Percentiles rank a stretch among this genome's conserved stretches.
phyloP scores from a whole-genome alignment of 495 filamentous ascomycete genomes.

The Penicillium tannophilum region DNA sequence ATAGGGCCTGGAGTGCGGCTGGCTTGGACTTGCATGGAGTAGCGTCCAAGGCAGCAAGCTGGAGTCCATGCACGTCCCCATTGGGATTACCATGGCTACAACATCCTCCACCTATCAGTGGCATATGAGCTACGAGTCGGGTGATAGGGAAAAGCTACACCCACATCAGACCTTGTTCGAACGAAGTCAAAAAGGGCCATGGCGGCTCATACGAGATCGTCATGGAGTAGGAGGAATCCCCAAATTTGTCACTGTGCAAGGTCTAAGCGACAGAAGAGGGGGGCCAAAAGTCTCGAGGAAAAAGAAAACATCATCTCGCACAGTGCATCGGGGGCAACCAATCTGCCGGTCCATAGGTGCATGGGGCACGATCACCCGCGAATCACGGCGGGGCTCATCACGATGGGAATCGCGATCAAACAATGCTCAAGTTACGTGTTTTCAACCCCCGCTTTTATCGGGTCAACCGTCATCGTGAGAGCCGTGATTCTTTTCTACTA shows the following conservation, averaged over 20 bases:
- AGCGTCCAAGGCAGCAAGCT: background rate
- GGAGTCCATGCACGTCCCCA: background rate
- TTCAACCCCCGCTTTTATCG: slow-evolving; percentile 7
- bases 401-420: slow-evolving; percentile 2
- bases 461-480: background rate
- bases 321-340: background rate
- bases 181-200: background rate
- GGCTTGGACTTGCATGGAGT: background rate
- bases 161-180: background rate
- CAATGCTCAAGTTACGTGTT: background rate
- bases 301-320: background rate
- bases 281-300: background rate
- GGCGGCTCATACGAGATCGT: background rate
- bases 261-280: background rate
- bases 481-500: background rate
- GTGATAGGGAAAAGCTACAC: slow-evolving; percentile 1
- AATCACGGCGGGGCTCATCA: background rate
- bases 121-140: background rate
- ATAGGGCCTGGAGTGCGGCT: background rate
- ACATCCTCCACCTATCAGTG: background rate
- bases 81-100: background rate
- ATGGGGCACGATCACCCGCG: slow-evolving; percentile 2
- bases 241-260: background rate
- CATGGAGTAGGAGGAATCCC: background rate
- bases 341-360: background rate